phyloP scores from a whole-genome alignment of 176 grass and related monocot species.

The Aegilops speltoides region DNA sequence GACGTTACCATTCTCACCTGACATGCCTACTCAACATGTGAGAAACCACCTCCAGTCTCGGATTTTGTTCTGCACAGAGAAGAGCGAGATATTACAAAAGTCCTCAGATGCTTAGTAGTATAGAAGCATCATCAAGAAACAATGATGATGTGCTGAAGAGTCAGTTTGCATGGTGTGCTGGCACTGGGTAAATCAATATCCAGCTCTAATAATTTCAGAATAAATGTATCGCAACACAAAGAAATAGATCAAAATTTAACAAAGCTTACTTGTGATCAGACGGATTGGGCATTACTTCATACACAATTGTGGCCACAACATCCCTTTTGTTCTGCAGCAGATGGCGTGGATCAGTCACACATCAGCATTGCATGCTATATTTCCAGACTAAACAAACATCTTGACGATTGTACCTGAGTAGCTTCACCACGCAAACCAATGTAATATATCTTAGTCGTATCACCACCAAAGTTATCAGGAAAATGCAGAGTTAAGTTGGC shows the following conservation, averaged over 20 bases:
- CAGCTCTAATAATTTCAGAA: neutral
- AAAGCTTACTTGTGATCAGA: constrained; percentile 95
- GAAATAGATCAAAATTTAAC: constrained; percentile 4
- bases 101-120: neutral
- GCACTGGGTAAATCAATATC: neutral
- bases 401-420: constrained; percentile 59
- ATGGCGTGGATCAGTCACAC: constrained; percentile 15
- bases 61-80: constrained; percentile 60
- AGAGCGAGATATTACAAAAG: constrained; percentile 13
- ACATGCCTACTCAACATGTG: constrained; percentile 69
- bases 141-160: neutral
- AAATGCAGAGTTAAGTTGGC: constrained; percentile 97
- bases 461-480: constrained; percentile 92
- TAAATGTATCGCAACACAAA: neutral
- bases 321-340: constrained; percentile 88
- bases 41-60: constrained; percentile 59
- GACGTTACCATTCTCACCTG: constrained; percentile 29
- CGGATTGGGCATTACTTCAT: constrained; percentile 94
- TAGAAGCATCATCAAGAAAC: neutral
- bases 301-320: constrained; percentile 96
- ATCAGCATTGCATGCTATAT: constrained; percentile 20
- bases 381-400: constrained; percentile 16
- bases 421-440: constrained; percentile 97
- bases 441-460: constrained; percentile 94
- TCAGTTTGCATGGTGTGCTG: neutral